Conservation (phyloP, 1,139 yeast species). For the Candida sojae region DNA sequence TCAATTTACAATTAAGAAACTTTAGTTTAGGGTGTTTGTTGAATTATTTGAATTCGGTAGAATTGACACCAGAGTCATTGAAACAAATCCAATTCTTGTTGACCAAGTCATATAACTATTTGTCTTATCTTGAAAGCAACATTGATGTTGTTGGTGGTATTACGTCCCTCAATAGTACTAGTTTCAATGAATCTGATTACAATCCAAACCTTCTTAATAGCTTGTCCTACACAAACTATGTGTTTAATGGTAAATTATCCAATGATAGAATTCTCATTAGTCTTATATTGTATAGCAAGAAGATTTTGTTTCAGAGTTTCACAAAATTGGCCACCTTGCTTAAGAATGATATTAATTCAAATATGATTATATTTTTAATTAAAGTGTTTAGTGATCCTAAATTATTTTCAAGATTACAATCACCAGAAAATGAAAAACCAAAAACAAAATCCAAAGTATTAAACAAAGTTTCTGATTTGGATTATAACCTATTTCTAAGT, state of each 20-base stretch:
- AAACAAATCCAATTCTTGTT: conserved; percentile 46
- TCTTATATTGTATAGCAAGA: conserved; percentile 37
- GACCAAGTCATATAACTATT: conserved; percentile 44
- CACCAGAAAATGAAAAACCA: conserved; percentile 24
- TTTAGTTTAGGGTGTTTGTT: conserved; percentile 44
- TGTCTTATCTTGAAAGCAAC: conserved; percentile 43
- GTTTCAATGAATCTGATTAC: conserved; percentile 32
- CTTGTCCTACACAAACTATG: conserved; percentile 29
- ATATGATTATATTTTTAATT: conserved; percentile 41
- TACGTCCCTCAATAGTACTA: conserved; percentile 31
- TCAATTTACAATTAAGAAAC: conserved; percentile 42
- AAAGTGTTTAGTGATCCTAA: conserved; percentile 43
- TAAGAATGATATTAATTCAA: conserved; percentile 42
- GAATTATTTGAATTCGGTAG: conserved; percentile 41
- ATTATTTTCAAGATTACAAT: conserved; percentile 27
- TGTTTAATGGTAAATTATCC: conserved; percentile 23
- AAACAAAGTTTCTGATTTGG: conserved; percentile 23
- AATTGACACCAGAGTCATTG: conserved; percentile 43
- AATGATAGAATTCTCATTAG: conserved; percentile 31
- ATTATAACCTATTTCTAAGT: conserved; percentile 24
- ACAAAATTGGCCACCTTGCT: conserved; percentile 29
- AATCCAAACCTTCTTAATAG: conserved; percentile 34
- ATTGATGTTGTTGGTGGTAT: conserved; percentile 36
- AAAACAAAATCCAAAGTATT: conserved; percentile 24
- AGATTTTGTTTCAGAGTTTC: conserved; percentile 35